A percentile compares a stretch with the other conserved stretches of the same genome.
These are phyloP conservation scores for Aureoboletus auriporus DNA, from an alignment of 768 basidiomycete species.

Conservation along the genomic window DNA sequence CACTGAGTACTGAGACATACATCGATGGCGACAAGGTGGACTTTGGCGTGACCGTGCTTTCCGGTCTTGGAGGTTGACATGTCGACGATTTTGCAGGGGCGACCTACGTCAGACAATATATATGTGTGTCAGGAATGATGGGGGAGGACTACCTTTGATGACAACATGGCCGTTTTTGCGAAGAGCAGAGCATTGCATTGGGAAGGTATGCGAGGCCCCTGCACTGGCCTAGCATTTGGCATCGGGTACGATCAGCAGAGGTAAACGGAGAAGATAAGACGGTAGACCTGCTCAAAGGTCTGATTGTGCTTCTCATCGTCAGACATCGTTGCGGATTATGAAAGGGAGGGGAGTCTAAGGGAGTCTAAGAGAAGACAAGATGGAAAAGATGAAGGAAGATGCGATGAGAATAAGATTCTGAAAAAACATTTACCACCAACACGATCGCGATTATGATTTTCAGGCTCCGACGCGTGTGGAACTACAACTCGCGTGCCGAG, in stretches of 20 bases:
- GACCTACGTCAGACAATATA: slow-evolving; percentile 38
- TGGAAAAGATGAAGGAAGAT: slow-evolving; percentile 27
- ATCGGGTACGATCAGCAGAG: slow-evolving; percentile 17
- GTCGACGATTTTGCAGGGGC: slow-evolving; percentile 98
- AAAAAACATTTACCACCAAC: slow-evolving; percentile 6
- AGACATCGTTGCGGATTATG: slow-evolving; percentile 54
- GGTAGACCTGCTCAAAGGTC: slow-evolving; percentile 73
- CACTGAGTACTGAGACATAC: slow-evolving; percentile 46
- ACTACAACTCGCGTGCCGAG: slow-evolving; percentile 12
- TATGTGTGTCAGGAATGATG: not conserved
- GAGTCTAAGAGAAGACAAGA: slow-evolving; percentile 19
- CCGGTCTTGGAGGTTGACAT: slow-evolving; percentile 99
- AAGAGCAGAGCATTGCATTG: slow-evolving; percentile 96
- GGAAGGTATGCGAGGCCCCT: slow-evolving; percentile 75
- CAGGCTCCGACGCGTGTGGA: slow-evolving; percentile 37
- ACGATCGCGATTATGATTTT: slow-evolving; percentile 34
- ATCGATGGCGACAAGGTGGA: slow-evolving; percentile 95
- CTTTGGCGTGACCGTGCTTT: slow-evolving; percentile 99
- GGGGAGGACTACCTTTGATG: slow-evolving; percentile 66
- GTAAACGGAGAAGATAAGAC: slow-evolving; percentile 6
- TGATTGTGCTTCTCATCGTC: slow-evolving; percentile 94
- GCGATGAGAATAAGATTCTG: slow-evolving; percentile 20
- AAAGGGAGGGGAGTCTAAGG: slow-evolving; percentile 12
- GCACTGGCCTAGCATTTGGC: slow-evolving; percentile 50
- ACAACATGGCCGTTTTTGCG: slow-evolving; percentile 91